phyloP scores from a whole-genome alignment of 2,329 filamentous ascomycete genomes.

The Beauveria sp. region DNA sequence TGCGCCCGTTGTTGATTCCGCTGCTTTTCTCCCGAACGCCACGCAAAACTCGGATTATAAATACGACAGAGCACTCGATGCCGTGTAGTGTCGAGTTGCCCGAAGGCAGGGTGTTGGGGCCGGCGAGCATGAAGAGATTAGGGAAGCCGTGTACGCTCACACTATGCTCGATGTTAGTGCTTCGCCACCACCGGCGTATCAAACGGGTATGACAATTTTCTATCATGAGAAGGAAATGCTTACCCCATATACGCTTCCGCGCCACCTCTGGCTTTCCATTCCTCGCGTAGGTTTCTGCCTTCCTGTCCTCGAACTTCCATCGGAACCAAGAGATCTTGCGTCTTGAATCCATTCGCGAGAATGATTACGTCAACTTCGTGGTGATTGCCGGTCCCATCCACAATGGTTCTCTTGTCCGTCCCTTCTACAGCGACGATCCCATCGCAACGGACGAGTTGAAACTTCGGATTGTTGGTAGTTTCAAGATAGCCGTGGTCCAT shows the following conservation, averaged over 20 bases:
- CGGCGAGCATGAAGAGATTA: background rate
- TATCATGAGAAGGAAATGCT: background rate
- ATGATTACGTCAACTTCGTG: background rate
- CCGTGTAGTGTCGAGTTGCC: background rate
- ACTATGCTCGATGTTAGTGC: background rate
- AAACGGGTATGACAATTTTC: background rate
- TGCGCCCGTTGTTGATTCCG: background rate
- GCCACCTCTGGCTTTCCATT: background rate
- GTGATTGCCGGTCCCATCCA: background rate
- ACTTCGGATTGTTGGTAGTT: background rate
- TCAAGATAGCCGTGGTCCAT: background rate
- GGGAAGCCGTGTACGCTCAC: background rate
- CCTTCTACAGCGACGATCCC: background rate
- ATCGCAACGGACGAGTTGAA: background rate
- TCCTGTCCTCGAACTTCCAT: background rate
- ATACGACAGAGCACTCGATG: background rate
- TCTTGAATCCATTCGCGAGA: background rate
- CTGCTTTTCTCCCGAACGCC: background rate
- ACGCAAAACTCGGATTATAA: background rate
- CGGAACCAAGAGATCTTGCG: background rate
- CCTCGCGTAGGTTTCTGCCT: background rate
- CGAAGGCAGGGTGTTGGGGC: background rate
- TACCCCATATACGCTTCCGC: background rate
- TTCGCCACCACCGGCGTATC: background rate
- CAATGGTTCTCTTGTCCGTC: background rate